Conservation (phyloP, 108 stramenopile species). For the Nitzschia sp. region DNA sequence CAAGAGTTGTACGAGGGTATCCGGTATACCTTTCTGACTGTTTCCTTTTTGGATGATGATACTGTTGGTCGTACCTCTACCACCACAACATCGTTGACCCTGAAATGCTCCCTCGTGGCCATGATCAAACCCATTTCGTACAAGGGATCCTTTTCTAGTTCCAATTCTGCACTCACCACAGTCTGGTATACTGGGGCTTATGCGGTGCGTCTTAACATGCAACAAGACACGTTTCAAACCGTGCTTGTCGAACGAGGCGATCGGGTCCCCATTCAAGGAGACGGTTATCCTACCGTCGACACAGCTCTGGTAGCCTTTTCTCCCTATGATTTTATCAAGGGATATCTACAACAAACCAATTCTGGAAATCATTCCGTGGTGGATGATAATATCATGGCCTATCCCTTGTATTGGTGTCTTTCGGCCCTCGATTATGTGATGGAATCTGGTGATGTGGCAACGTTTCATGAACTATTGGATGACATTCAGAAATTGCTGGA, state of each 20-base stretch:
- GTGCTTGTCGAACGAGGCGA: conserved; percentile 53
- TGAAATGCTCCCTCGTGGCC: conserved; percentile 32
- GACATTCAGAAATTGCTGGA: conserved; percentile 32
- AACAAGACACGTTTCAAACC: conserved; percentile 34
- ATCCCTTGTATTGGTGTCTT: conserved; percentile 41
- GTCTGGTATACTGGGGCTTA: conserved; percentile 49
- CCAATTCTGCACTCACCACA: conserved; percentile 17
- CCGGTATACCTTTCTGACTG: conserved; percentile 34
- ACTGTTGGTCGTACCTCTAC: not conserved
- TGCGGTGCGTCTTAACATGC: conserved; percentile 49
- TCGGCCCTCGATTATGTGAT: conserved; percentile 31
- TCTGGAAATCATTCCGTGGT: conserved; percentile 35
- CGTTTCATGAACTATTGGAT: conserved; percentile 8
- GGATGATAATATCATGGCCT: conserved; percentile 46
- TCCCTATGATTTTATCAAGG: conserved; percentile 11
- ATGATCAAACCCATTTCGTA: conserved; percentile 40
- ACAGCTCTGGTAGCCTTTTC: conserved; percentile 40
- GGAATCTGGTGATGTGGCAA: conserved; percentile 21
- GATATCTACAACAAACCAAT: conserved; percentile 27
- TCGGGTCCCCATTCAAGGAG: conserved; percentile 50
- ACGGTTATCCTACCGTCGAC: conserved; percentile 47
- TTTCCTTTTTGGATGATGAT: conserved; percentile 11
- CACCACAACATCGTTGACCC: not conserved
- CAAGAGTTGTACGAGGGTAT: conserved; percentile 45
- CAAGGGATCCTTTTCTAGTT: conserved; percentile 33